Evolutionary conservation across 2,329 filamentous ascomycete genomes (phyloP).

Genomic region (Nemania abortiva): DNA sequence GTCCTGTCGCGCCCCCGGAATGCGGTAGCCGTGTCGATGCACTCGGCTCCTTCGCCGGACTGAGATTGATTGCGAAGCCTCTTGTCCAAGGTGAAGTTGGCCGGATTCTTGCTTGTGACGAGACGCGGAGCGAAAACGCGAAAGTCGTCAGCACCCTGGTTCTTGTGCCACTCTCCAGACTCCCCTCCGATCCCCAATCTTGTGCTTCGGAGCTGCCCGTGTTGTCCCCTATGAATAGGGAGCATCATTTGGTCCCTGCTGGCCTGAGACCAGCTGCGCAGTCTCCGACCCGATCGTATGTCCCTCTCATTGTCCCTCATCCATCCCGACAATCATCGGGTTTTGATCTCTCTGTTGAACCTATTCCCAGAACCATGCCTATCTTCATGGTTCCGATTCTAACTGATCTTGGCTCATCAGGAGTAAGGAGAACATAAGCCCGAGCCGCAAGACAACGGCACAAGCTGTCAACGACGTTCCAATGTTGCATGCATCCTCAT

Average conservation of each 20-base stretch:
- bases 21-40: constrained; percentile 68
- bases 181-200: constrained; percentile 31
- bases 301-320: constrained; percentile 24
- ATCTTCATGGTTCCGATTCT: constrained; percentile 16
- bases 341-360: neutral
- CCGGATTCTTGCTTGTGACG: constrained; percentile 10
- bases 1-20: constrained; percentile 57
- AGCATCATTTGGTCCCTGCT: constrained; percentile 66
- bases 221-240: constrained; percentile 62
- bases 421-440: constrained; percentile 50
- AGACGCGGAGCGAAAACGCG: constrained; percentile 15
- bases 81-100: constrained; percentile 35
- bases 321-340: constrained; percentile 2
- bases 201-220: constrained; percentile 33
- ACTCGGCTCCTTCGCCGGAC: constrained; percentile 72
- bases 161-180: constrained; percentile 30
- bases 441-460: constrained; percentile 44
- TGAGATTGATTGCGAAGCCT: constrained; percentile 57
- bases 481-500: constrained; percentile 72
- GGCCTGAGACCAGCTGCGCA: constrained; percentile 70
- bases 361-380: neutral
- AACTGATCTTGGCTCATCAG: constrained; percentile 40
- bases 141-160: constrained; percentile 15
- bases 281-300: constrained; percentile 68
- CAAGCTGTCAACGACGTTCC: constrained; percentile 57